Evolutionary conservation across 148 eudicot genomes (phyloP).

Genomic region (Heliosperma pusillum): DNA sequence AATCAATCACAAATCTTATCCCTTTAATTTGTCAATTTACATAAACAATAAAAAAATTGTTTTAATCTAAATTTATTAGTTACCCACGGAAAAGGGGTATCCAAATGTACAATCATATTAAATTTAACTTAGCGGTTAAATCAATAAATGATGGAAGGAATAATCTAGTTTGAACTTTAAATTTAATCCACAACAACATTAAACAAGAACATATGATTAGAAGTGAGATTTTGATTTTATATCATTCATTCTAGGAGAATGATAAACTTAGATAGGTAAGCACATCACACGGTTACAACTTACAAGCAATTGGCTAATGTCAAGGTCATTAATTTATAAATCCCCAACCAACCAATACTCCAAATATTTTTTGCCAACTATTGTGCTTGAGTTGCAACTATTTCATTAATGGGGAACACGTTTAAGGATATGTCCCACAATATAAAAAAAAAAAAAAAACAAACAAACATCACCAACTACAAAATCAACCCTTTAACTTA

Average conservation of each 20-base stretch:
- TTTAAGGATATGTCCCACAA: conserved; percentile 21
- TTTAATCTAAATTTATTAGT: too few relatives aligned
- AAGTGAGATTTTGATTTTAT: background rate
- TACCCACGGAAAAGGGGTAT: too few relatives aligned
- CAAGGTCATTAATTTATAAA: conserved; percentile 10
- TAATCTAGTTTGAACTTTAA: too few relatives aligned
- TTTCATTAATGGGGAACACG: conserved; percentile 27
- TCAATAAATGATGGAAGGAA: too few relatives aligned
- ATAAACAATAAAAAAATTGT: too few relatives aligned
- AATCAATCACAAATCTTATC: too few relatives aligned
- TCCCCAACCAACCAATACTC: conserved; percentile 14
- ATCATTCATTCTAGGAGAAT: background rate
- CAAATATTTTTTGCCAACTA: conserved; percentile 4
- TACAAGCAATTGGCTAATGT: conserved; percentile 8
- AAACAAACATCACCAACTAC: conserved; percentile 16
- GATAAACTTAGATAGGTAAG: background rate
- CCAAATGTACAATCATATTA: too few relatives aligned
- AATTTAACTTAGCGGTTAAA: too few relatives aligned
- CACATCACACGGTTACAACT: conserved; percentile 23
- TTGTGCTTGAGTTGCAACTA: too few relatives aligned
- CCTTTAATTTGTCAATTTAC: too few relatives aligned
- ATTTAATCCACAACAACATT: too few relatives aligned
- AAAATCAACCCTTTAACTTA: conserved; percentile 3
- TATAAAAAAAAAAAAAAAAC: conserved; percentile 4
- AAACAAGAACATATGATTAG: background rate